Evolutionary conservation across 768 basidiomycete genomes (phyloP).

Genomic region (Lactifluus subvellereus): DNA sequence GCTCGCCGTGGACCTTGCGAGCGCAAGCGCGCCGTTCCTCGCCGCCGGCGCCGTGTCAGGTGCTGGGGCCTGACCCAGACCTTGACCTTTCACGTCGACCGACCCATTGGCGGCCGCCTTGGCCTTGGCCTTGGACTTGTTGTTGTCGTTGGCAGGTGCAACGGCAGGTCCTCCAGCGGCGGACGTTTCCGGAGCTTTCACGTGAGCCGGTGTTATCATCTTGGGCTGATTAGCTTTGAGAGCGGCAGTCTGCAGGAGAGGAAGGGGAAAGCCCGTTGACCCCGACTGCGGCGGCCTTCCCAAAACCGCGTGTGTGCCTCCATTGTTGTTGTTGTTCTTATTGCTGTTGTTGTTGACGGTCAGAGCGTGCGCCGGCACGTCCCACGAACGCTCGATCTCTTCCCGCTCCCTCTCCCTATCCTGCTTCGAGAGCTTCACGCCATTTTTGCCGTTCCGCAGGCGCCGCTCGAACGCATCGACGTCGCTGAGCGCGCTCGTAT

Average conservation of each 20-base stretch:
- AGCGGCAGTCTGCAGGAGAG: not conserved
- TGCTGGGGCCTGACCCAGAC: not conserved
- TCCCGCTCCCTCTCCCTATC: constrained; percentile 35
- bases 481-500: constrained; percentile 68
- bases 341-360: not conserved
- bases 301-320: not conserved
- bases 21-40: not conserved
- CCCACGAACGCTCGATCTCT: constrained; percentile 58
- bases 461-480: constrained; percentile 45
- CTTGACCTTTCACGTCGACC: not conserved
- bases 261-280: not conserved
- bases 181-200: not conserved
- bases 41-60: not conserved
- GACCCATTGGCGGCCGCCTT: constrained; percentile 8
- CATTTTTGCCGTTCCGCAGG: constrained; percentile 28
- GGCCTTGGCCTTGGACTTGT: constrained; percentile 12
- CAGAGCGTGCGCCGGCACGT: constrained; percentile 36
- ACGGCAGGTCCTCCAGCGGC: not conserved
- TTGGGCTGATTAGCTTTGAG: constrained; percentile 3
- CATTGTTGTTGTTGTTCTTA: not conserved
- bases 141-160: not conserved
- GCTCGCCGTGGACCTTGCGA: constrained; percentile 15
- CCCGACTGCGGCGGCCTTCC: not conserved
- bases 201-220: not conserved
- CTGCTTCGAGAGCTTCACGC: constrained; percentile 30